These are phyloP conservation scores for Geum urbanum DNA, from an alignment of 306 rosid genomes.

Conservation along the genomic window DNA sequence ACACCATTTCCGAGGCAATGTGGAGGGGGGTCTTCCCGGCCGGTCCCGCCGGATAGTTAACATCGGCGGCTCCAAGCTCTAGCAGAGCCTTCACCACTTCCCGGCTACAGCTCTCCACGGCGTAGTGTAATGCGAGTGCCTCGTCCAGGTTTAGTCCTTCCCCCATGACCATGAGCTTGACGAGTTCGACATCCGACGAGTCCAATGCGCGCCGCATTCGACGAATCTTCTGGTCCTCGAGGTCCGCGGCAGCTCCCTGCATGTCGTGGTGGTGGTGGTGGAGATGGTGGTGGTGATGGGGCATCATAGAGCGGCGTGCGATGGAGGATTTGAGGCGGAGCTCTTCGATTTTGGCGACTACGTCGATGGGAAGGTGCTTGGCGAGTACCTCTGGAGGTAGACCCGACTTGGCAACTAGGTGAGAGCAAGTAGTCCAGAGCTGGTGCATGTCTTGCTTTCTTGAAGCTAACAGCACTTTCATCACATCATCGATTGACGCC, in stretches of 20 bases:
- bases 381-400: constrained; percentile 86
- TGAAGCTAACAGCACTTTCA: constrained; percentile 88
- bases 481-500: constrained; percentile 93
- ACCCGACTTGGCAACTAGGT: constrained; percentile 85
- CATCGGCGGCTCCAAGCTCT: constrained; percentile 91
- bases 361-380: constrained; percentile 81
- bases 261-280: constrained; percentile 45
- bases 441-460: constrained; percentile 98
- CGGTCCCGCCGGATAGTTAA: constrained; percentile 73
- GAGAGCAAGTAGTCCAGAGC: constrained; percentile 93
- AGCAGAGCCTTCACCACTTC: constrained; percentile 91
- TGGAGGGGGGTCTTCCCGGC: constrained; percentile 83
- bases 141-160: constrained; percentile 93
- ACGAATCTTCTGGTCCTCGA: constrained; percentile 89
- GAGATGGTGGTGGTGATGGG: constrained; percentile 48
- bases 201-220: constrained; percentile 86
- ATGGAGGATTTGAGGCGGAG: constrained; percentile 84
- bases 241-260: constrained; percentile 52
- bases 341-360: constrained; percentile 86
- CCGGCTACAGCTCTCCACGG: constrained; percentile 85
- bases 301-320: constrained; percentile 55
- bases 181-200: constrained; percentile 91
- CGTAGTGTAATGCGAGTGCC: constrained; percentile 82
- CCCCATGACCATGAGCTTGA: constrained; percentile 97
- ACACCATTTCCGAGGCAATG: constrained; percentile 84